Conservation (phyloP, 75 land plant genomes). For the Cupressus sempervirens region DNA sequence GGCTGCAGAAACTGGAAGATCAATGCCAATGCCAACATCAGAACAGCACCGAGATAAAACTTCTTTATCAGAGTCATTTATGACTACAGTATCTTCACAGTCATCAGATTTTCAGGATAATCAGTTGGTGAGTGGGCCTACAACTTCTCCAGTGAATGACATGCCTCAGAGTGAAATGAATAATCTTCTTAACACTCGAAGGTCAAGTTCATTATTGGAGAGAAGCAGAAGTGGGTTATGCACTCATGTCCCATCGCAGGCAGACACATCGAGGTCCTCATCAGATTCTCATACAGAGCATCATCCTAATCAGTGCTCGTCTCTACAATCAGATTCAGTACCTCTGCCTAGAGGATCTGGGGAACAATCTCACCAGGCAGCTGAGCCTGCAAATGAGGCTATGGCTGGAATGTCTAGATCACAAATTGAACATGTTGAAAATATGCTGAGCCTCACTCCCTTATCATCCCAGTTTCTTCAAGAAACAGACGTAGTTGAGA, state of each 20-base stretch:
- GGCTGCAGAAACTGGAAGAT: not conserved
- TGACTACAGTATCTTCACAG: not conserved
- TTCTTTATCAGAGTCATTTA: not conserved
- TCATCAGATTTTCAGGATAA: not conserved
- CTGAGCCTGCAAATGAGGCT: not conserved
- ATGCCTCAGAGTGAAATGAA: constrained; percentile 3
- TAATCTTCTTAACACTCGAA: not conserved
- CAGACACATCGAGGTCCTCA: not conserved
- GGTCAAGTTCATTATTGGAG: constrained; percentile 7
- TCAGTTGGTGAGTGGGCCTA: not conserved
- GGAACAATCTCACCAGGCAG: not conserved
- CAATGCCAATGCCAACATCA: not conserved
- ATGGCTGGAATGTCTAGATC: not conserved
- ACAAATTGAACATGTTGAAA: not conserved
- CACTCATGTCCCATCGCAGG: not conserved
- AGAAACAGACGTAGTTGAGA: not conserved
- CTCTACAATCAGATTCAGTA: not conserved
- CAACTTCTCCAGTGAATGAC: not conserved
- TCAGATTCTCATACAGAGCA: not conserved
- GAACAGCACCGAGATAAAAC: constrained; percentile 2
- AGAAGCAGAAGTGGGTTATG: constrained; percentile 3
- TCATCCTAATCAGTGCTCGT: not conserved
- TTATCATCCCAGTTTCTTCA: constrained; percentile 5
- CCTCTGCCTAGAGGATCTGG: not conserved
- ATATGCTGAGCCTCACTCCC: not conserved